Percentiles rank a stretch among this genome's conserved stretches.
Evolutionary conservation across 441 rosid genomes (phyloP).

Genomic region (Gossypium davidsonii): DNA sequence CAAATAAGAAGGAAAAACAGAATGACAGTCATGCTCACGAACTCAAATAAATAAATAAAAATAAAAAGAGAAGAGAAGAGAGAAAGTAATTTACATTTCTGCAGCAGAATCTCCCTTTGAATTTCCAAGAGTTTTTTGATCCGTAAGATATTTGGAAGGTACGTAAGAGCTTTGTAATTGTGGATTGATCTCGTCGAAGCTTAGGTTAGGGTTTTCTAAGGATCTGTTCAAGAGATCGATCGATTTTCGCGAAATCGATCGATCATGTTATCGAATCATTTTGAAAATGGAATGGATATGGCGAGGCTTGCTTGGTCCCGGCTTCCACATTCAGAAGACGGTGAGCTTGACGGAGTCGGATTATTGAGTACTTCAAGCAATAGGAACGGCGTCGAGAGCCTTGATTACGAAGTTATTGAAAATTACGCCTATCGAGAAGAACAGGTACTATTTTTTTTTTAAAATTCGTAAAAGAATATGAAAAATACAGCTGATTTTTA

Average conservation of each 20-base stretch:
- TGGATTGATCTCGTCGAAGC: neutral
- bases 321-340: slow-evolving; percentile 69
- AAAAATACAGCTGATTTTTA: neutral
- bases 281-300: slow-evolving; percentile 71
- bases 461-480: neutral
- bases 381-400: slow-evolving; percentile 56
- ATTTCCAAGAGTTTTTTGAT: too few relatives aligned
- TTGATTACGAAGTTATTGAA: slow-evolving; percentile 92
- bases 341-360: slow-evolving; percentile 45
- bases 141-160: too few relatives aligned
- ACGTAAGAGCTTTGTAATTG: neutral
- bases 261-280: slow-evolving; percentile 68
- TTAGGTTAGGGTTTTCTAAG: slow-evolving; percentile 3
- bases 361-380: slow-evolving; percentile 37
- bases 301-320: slow-evolving; percentile 73
- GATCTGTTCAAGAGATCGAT: slow-evolving; percentile 1
- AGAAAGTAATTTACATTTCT: too few relatives aligned
- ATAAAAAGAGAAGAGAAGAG: too few relatives aligned
- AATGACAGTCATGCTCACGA: too few relatives aligned
- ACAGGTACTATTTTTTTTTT: slow-evolving; percentile 34
- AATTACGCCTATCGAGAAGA: slow-evolving; percentile 89
- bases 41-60: too few relatives aligned
- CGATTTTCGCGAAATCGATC: slow-evolving; percentile 2
- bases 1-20: too few relatives aligned
- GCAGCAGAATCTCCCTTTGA: too few relatives aligned